These are phyloP conservation scores for Boechera stricta DNA, from an alignment of 345 rosid species.

Conservation along the genomic window DNA sequence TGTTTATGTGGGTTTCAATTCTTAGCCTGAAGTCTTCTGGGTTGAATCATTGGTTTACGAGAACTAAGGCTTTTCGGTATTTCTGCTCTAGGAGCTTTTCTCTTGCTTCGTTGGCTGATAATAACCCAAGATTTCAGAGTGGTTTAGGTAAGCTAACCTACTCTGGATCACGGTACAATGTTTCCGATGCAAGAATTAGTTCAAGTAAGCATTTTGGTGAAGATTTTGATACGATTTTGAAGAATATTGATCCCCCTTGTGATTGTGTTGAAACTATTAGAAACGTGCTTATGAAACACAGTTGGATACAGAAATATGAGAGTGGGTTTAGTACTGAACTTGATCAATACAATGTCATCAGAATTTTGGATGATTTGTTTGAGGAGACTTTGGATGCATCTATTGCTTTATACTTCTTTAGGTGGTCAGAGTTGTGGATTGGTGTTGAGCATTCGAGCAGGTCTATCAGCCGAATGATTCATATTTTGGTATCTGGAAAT, in stretches of 20 bases:
- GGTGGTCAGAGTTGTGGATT: slow-evolving; percentile 49
- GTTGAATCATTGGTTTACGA: slow-evolving; percentile 26
- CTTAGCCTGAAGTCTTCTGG: slow-evolving; percentile 27
- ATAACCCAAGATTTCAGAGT: background rate
- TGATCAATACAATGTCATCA: slow-evolving; percentile 42
- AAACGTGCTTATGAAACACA: slow-evolving; percentile 38
- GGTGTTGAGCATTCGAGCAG: slow-evolving; percentile 41
- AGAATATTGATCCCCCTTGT: slow-evolving; percentile 19
- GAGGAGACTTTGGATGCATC: slow-evolving; percentile 52
- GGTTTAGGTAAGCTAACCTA: slow-evolving; percentile 12
- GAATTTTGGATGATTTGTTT: slow-evolving; percentile 48
- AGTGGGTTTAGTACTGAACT: slow-evolving; percentile 34
- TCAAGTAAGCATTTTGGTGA: slow-evolving; percentile 35
- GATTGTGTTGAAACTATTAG: slow-evolving; percentile 38
- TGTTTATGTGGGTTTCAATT: slow-evolving; percentile 46
- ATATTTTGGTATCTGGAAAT: slow-evolving; percentile 52
- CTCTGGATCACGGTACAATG: slow-evolving; percentile 7
- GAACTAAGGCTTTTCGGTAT: slow-evolving; percentile 32
- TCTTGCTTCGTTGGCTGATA: background rate
- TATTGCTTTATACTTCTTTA: slow-evolving; percentile 52
- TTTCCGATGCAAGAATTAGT: background rate
- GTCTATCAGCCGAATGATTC: slow-evolving; percentile 48
- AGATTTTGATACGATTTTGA: slow-evolving; percentile 25
- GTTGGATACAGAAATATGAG: slow-evolving; percentile 39
- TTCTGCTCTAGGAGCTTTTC: slow-evolving; percentile 15